A percentile compares a stretch with the other conserved stretches of the same genome.
Conservation (phyloP, 2,329 filamentous ascomycete species). For the Fusarium sarcochroum region DNA sequence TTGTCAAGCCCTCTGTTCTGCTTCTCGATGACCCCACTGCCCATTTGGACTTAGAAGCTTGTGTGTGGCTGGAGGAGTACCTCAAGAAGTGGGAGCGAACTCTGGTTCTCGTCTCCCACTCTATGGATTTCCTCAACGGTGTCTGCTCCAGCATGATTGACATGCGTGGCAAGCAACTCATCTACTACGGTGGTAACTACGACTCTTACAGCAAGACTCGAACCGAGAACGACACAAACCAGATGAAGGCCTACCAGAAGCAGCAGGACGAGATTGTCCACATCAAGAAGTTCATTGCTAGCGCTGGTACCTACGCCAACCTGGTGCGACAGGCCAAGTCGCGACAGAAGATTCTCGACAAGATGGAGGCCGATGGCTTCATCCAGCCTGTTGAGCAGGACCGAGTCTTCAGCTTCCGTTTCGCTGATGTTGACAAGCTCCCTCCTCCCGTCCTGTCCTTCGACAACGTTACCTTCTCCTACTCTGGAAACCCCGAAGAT, state of each 20-base stretch:
- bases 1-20: slow-evolving; percentile 96
- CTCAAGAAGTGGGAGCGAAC: slow-evolving; percentile 99
- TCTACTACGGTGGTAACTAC: slow-evolving; percentile 99
- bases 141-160: slow-evolving; percentile 99
- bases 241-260: slow-evolving; percentile 99
- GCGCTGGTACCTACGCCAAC: slow-evolving; percentile 99
- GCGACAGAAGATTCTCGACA: slow-evolving; percentile 99
- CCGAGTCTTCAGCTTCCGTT: slow-evolving; percentile 95
- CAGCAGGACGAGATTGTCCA: slow-evolving; percentile 99
- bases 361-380: slow-evolving; percentile 99
- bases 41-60: slow-evolving; percentile 99
- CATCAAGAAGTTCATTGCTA: slow-evolving; percentile 99
- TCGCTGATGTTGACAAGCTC: slow-evolving; percentile 99
- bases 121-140: slow-evolving; percentile 98
- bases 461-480: slow-evolving; percentile 97
- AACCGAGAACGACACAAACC: slow-evolving; percentile 94
- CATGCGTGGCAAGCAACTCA: slow-evolving; percentile 89
- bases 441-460: slow-evolving; percentile 96
- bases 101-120: slow-evolving; percentile 95
- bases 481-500: slow-evolving; percentile 89
- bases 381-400: slow-evolving; percentile 91
- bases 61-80: slow-evolving; percentile 99
- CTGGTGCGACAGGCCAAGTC: slow-evolving; percentile 99
- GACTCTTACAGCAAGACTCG: slow-evolving; percentile 97
- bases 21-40: slow-evolving; percentile 98